Base-by-base conservation (phyloP, 2,329 filamentous ascomycete genomes). In the Colletotrichum liaoningense region DNA sequence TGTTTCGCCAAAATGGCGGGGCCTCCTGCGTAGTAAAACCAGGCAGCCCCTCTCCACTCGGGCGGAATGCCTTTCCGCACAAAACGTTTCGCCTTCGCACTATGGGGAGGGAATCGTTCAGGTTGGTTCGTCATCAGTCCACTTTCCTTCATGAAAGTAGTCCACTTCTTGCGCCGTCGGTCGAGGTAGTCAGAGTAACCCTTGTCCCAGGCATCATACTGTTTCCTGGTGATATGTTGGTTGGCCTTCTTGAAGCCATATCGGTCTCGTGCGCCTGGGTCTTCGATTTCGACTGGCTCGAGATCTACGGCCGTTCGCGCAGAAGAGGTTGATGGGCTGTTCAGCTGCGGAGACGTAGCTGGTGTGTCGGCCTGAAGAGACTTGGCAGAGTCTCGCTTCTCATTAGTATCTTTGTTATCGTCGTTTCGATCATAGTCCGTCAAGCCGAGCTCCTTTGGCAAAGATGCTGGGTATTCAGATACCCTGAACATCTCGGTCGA, bases 1-100 rank as follows among this genome's bases (percentile, higher is more conserved):
- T 97, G 90, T 79, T 94, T 93, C 64, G 91, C 89, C 73, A 98
- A 82, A 76, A 95, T 93, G 58, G 92, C 91, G 28, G 95, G 95
- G 1, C 96, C 96, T 24, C 95, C 95, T 12, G 95, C 95, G 80
- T 98, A 98, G 84, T 94, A 98, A 82, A 97, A 98, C 96, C 96
- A 98, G 58, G 96, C 96, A 6, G 94, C 93, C n/a, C 96, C 96
- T 79, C 96, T 91, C 91, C 95, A 97, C 76, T 98, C 95, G 0
- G 95, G 94, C 3, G 96, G 96, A 63, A 98, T 96, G 19, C 96
- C 96, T 82, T 98, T 98, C 64, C 95, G 92, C 62, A 98, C 90
- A 80, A 97, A 98, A 22, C 95, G 90, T 83, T 97, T 98, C 56
- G 97, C 91, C 83, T 97, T 97, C 58, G 92, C 90, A 63, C 92